A percentile compares a stretch with the other conserved stretches of the same genome.
These are phyloP conservation scores for Boletus reticulatus DNA, from an alignment of 768 basidiomycete genomes.

Conservation along the genomic window DNA sequence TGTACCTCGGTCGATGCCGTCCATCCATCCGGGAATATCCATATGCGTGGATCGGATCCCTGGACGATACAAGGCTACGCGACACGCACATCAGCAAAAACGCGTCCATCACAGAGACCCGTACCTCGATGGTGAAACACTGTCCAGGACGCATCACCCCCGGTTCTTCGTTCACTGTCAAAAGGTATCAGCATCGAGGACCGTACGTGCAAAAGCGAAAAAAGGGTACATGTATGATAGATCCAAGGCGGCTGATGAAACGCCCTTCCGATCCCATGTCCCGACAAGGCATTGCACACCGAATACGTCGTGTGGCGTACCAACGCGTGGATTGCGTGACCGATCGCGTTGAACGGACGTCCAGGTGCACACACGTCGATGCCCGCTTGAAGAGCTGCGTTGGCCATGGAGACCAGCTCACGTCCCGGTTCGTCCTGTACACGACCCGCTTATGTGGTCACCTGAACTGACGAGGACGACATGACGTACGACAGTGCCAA, in stretches of 20 bases:
- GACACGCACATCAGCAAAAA: no score
- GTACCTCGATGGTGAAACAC: conserved; percentile 90
- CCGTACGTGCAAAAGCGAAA: background rate
- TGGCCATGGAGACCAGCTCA: conserved; percentile 62
- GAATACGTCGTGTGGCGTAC: conserved; percentile 43
- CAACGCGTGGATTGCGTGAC: conserved; percentile 60
- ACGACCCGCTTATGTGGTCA: background rate
- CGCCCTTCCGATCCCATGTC: conserved; percentile 81
- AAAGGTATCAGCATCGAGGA: background rate
- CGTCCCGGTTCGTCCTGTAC: conserved; percentile 65
- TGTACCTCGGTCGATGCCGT: conserved; percentile 84
- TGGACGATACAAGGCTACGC: conserved; percentile 73
- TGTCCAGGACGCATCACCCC: conserved; percentile 81
- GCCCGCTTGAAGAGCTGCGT: conserved; percentile 63
- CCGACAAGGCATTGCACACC: conserved; percentile 70
- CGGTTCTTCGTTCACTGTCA: conserved; percentile 77
- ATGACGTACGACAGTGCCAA: conserved; percentile 72
- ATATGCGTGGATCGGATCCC: conserved; percentile 62
- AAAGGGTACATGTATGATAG: conserved; percentile 60
- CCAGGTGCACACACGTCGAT: conserved; percentile 78
- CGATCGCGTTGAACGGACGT: conserved; percentile 65
- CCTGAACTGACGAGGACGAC: background rate
- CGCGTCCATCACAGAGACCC: conserved; percentile 2
- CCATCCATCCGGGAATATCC: conserved; percentile 92
- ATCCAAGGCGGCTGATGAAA: conserved; percentile 89